Conservation (phyloP, 2,329 filamentous ascomycete species). For the Hymenoscyphus linearis region DNA sequence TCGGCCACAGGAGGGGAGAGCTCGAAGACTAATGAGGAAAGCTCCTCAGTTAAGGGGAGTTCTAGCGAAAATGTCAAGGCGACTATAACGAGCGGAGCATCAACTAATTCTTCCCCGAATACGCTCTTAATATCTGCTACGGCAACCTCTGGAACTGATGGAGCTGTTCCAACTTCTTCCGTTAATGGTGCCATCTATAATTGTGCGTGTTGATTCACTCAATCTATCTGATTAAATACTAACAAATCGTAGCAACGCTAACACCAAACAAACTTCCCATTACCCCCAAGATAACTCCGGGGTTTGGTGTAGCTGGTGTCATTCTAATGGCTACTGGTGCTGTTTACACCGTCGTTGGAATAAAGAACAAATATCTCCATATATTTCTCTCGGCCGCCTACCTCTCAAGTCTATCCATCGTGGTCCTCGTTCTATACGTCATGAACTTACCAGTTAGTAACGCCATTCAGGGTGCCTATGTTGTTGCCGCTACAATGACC, state of each 20-base stretch:
- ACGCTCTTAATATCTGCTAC: not conserved
- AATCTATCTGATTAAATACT: conserved; percentile 5
- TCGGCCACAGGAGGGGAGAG: conserved; percentile 11
- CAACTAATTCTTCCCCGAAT: conserved; percentile 5
- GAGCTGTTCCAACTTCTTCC: conserved; percentile 13
- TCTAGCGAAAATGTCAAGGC: conserved; percentile 2
- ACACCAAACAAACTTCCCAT: conserved; percentile 58
- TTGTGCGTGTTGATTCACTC: conserved; percentile 16
- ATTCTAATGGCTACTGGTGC: conserved; percentile 70
- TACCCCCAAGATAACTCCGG: conserved; percentile 70
- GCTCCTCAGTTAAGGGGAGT: conserved; percentile 7
- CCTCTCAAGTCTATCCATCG: conserved; percentile 65
- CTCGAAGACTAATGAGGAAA: conserved; percentile 9
- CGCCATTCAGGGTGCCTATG: conserved; percentile 78
- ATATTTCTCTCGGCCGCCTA: conserved; percentile 76
- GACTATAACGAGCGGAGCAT: conserved; percentile 3
- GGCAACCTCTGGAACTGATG: conserved; percentile 19
- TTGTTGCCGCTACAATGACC: conserved; percentile 70
- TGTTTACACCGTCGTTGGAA: conserved; percentile 69
- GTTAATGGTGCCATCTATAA: conserved; percentile 20
- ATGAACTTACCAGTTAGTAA: conserved; percentile 73
- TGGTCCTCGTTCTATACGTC: conserved; percentile 82
- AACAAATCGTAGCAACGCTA: conserved; percentile 24
- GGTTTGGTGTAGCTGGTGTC: conserved; percentile 71
- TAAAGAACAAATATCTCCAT: conserved; percentile 75